A percentile compares a stretch with the other conserved stretches of the same genome.
Evolutionary conservation across 768 basidiomycete species (phyloP).

Genomic region (Botryobasidium botryosum): DNA sequence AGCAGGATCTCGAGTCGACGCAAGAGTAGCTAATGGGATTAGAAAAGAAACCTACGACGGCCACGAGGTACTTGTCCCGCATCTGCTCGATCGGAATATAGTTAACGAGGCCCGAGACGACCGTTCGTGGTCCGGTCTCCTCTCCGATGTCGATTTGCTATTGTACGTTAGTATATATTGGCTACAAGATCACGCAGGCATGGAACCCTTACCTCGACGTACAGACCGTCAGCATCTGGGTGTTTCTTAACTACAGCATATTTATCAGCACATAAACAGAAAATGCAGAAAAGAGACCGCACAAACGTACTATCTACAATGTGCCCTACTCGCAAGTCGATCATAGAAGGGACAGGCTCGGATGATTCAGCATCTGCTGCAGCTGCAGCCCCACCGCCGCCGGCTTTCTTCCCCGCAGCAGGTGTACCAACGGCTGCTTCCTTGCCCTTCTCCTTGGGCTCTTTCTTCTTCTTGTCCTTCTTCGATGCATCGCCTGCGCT

Average conservation of each 20-base stretch:
- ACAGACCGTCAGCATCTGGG: conserved; percentile 95
- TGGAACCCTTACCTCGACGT: conserved; percentile 80
- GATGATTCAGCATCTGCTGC: conserved; percentile 43
- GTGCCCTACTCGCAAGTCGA: conserved; percentile 86
- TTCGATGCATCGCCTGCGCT: too few relatives aligned
- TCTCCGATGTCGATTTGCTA: conserved; percentile 95
- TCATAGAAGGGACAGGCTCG: conserved; percentile 89
- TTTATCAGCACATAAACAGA: neutral
- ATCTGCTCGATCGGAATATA: conserved; percentile 94
- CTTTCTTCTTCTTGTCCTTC: conserved; percentile 23
- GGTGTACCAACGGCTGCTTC: conserved; percentile 26
- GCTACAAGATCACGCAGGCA: neutral
- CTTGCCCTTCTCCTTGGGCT: conserved; percentile 24
- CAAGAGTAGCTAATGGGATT: neutral
- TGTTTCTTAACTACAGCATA: conserved; percentile 63
- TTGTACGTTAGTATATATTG: conserved; percentile 5
- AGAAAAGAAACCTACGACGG: conserved; percentile 36
- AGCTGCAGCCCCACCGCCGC: conserved; percentile 15
- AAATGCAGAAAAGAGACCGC: neutral
- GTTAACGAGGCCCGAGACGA: conserved; percentile 92
- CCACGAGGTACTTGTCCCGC: conserved; percentile 65
- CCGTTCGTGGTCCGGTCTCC: conserved; percentile 84
- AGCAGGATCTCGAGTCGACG: neutral
- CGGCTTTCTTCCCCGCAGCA: conserved; percentile 21
- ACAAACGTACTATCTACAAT: conserved; percentile 71